Percentiles rank a stretch among this genome's conserved stretches.
These are phyloP conservation scores for Nepenthes mirabilis DNA, from an alignment of 148 eudicot genomes.

Conservation along the genomic window DNA sequence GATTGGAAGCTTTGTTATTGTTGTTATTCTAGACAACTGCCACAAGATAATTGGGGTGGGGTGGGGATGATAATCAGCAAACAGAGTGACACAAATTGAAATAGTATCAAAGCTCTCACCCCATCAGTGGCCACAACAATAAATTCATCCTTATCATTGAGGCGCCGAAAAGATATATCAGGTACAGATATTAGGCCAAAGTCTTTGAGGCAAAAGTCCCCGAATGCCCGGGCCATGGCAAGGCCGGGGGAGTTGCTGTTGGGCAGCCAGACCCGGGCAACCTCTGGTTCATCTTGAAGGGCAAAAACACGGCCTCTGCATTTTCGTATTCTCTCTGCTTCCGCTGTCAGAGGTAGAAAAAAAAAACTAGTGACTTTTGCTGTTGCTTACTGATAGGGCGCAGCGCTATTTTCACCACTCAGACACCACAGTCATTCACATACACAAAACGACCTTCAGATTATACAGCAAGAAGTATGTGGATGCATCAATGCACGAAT, in stretches of 20 bases:
- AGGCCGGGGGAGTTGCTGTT: slow-evolving; percentile 79
- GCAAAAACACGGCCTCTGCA: slow-evolving; percentile 83
- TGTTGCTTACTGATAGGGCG: too few relatives aligned
- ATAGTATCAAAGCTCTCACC: slow-evolving; percentile 20
- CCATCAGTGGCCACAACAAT: slow-evolving; percentile 85
- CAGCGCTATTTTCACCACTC: too few relatives aligned
- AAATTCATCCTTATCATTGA: slow-evolving; percentile 74
- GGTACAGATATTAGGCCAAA: slow-evolving; percentile 84
- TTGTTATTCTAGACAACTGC: too few relatives aligned
- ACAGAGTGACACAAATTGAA: too few relatives aligned
- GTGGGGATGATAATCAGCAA: too few relatives aligned
- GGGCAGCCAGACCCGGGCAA: slow-evolving; percentile 87
- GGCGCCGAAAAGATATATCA: slow-evolving; percentile 48
- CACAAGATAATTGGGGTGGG: too few relatives aligned
- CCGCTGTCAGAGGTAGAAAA: slow-evolving; percentile 29
- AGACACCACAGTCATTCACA: too few relatives aligned
- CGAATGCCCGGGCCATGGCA: slow-evolving; percentile 95
- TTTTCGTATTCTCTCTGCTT: slow-evolving; percentile 79
- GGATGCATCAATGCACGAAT: too few relatives aligned
- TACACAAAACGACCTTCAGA: too few relatives aligned
- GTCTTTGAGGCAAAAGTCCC: slow-evolving; percentile 90
- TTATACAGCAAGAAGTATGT: too few relatives aligned
- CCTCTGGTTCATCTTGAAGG: slow-evolving; percentile 84
- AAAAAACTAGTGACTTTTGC: too few relatives aligned
- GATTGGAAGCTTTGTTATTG: too few relatives aligned